Evolutionary conservation across 2,329 filamentous ascomycete species (phyloP).

Genomic region (Neocatenulostroma microsporum): DNA sequence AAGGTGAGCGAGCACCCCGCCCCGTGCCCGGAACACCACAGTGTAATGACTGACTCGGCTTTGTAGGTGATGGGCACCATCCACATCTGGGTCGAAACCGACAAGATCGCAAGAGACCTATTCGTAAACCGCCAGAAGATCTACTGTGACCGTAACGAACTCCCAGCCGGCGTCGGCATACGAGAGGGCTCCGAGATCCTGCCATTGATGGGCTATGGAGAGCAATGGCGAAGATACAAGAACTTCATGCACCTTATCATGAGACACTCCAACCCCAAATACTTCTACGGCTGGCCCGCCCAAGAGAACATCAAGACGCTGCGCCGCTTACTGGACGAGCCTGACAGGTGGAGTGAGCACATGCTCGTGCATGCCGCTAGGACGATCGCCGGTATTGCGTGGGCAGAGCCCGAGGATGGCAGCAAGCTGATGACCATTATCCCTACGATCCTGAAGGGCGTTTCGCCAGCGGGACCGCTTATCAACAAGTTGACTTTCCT

Average conservation of each 20-base stretch:
- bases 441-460: constrained; percentile 27
- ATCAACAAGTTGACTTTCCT: constrained; percentile 30
- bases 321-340: constrained; percentile 24
- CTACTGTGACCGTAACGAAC: constrained; percentile 29
- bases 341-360: constrained; percentile 28
- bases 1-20: constrained; percentile 12
- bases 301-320: constrained; percentile 29
- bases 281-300: constrained; percentile 27
- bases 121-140: constrained; percentile 26
- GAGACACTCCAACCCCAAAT: constrained; percentile 23
- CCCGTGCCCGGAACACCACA: too few relatives aligned
- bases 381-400: constrained; percentile 27
- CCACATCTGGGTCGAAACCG: constrained; percentile 30
- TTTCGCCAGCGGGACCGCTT: constrained; percentile 27
- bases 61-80: constrained; percentile 22
- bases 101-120: constrained; percentile 29
- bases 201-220: constrained; percentile 27
- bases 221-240: constrained; percentile 21
- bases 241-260: constrained; percentile 32
- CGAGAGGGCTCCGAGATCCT: constrained; percentile 26
- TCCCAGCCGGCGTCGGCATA: constrained; percentile 27
- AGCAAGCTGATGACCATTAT: constrained; percentile 28
- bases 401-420: constrained; percentile 28
- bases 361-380: constrained; percentile 28
- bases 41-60: too few relatives aligned